Evolutionary conservation across 2,329 filamentous ascomycete genomes (phyloP), one percentile per base, ranked within the genome.

Genomic region (Neoascochyta sp.): DNA sequence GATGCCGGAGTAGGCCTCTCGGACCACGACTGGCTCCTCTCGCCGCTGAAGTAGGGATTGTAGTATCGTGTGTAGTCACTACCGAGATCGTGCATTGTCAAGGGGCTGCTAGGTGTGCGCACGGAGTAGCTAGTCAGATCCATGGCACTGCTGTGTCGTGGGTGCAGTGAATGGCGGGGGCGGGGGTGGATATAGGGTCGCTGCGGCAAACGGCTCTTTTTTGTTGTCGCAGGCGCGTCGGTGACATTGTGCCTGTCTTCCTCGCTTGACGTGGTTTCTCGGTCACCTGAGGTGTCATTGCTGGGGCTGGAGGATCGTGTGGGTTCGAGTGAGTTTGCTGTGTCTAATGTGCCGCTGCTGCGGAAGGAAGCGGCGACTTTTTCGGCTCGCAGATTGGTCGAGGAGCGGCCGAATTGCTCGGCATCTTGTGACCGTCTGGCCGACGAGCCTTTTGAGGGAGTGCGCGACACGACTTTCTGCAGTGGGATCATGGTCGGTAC

Each of bases 61-160:
- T 54, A 61, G 29, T 62, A 62, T 26, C 58, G 55, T 9, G 58
- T 58, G 32, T 62, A 62, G 31, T 62, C 57, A 9, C 45, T 34
- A 7, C 58, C 58, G 8, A 62, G 37, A 30, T 60, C 54, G 17
- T 48, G 43, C 17, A 60, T 32, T 2, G 52, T 56, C 18, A 57
- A 30, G 4, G 53, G 43, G 14, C 38, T 53, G 9, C 38, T 32
- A 3, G 41, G 23, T 13, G 41, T 24, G 16, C 40, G 45, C 8
- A 35, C 15, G 8, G 36, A 29, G 5, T 33, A 28, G 12, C 29
- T 32, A 4, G 25, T 12, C 24, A 55, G 27, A 24, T 54, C 45
- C 21, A 50, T 39, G 9, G 43, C 43, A 22, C 47, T 51, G 18
- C 25, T 41, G 16, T 39, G 27, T 8, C 28, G 40, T n/a, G 36